Percentiles rank a stretch among this genome's conserved stretches.
Conservation (phyloP, 148 eudicot genomes). For the Amaranthus hypochondriacus region DNA sequence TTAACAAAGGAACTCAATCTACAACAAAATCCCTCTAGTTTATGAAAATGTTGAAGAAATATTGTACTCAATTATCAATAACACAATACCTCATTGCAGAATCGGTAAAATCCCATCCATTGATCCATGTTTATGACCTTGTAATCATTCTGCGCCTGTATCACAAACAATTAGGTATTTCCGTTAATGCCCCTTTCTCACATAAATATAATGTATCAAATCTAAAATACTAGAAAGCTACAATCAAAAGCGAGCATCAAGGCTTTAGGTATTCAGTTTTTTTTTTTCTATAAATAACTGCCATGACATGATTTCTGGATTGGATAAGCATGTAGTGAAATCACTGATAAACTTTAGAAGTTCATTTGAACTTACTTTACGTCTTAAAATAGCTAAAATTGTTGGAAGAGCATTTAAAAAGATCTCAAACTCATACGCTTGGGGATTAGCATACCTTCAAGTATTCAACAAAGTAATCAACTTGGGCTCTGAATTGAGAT, state of each 20-base stretch:
- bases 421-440: not conserved
- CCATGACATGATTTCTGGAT: not conserved
- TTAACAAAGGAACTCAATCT: not conserved
- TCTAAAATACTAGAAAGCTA: too few species aligned
- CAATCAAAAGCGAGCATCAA: not conserved
- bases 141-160: constrained; percentile 80
- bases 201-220: too few species aligned
- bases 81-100: constrained; percentile 76
- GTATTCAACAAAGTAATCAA: constrained; percentile 65
- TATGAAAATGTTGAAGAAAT: not conserved
- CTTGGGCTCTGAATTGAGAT: constrained; percentile 62
- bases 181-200: too few species aligned
- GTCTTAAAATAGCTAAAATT: not conserved
- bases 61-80: not conserved
- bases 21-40: not conserved
- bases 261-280: too few species aligned
- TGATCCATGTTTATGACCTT: constrained; percentile 97
- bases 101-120: constrained; percentile 92
- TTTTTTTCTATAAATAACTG: not conserved
- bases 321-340: not conserved
- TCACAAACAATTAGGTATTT: not conserved
- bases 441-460: constrained; percentile 47
- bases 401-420: not conserved
- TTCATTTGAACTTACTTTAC: not conserved
- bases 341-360: not conserved